Conservation (phyloP, 352 stramenopile genomes). For the Pythium volutum region DNA sequence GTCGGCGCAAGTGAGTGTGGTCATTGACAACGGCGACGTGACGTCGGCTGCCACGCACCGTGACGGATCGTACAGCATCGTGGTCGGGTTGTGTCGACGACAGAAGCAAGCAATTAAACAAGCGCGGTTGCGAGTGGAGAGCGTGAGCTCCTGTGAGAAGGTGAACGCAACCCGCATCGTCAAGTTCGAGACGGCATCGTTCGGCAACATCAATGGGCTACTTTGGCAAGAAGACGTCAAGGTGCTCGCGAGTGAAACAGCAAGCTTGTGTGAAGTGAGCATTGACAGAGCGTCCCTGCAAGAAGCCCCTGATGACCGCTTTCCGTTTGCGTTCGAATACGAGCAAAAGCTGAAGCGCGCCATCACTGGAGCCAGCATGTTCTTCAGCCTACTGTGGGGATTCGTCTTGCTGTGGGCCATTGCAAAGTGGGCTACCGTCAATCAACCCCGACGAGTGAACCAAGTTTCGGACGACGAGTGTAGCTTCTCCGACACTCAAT, state of each 20-base stretch:
- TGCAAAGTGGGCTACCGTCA: constrained; percentile 6
- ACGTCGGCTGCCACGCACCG: not conserved
- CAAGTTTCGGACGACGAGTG: not conserved
- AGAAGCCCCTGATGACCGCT: not conserved
- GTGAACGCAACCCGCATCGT: constrained; percentile 15
- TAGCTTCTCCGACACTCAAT: not conserved
- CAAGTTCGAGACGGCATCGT: not conserved
- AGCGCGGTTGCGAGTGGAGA: not conserved
- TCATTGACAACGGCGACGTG: not conserved
- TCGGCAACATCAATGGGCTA: not conserved
- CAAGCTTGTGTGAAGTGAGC: constrained; percentile 8
- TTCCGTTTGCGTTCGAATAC: not conserved
- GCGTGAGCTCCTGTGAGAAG: constrained; percentile 1
- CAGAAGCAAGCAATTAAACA: not conserved
- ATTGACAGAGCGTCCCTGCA: not conserved
- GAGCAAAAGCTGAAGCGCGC: not conserved
- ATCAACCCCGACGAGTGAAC: not conserved
- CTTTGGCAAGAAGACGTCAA: constrained; percentile 18
- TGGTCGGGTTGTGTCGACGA: constrained; percentile 4
- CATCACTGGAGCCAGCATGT: not conserved
- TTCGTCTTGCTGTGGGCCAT: constrained; percentile 20
- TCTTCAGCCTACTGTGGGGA: constrained; percentile 7
- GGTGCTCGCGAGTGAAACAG: not conserved
- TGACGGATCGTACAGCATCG: constrained; percentile 20
- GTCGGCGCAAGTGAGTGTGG: constrained; percentile 1